phyloP scores from a whole-genome alignment of 495 filamentous ascomycete species.

The Pseudevernia furfuracea region DNA sequence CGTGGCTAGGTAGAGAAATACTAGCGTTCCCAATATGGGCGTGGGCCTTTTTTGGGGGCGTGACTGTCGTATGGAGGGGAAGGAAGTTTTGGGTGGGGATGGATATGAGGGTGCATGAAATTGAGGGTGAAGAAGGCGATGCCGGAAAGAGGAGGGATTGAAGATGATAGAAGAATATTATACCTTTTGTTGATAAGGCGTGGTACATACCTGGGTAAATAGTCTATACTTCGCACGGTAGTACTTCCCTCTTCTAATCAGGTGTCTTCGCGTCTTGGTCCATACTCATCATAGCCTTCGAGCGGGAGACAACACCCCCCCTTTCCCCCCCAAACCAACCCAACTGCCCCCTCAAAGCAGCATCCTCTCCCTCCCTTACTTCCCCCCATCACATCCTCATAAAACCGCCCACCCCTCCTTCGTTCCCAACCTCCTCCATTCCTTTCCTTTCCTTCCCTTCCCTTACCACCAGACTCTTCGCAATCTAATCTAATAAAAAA shows the following conservation, averaged over 20 bases:
- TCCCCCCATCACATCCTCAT: too few species aligned
- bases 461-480: too few species aligned
- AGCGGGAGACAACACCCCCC: too few species aligned
- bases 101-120: conserved; percentile 70
- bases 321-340: not conserved
- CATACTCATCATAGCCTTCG: too few species aligned
- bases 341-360: too few species aligned
- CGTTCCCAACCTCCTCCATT: too few species aligned
- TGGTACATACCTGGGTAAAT: not conserved
- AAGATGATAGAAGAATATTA: not conserved
- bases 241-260: not conserved
- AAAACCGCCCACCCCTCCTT: too few species aligned
- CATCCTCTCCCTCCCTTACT: not conserved
- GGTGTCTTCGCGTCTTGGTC: not conserved
- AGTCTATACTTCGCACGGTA: not conserved
- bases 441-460: too few species aligned
- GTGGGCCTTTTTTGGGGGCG: conserved; percentile 75
- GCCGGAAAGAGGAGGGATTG: conserved; percentile 3
- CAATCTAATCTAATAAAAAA: too few species aligned
- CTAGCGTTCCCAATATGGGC: conserved; percentile 82
- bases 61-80: conserved; percentile 80
- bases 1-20: conserved; percentile 79
- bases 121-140: conserved; percentile 25
- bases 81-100: conserved; percentile 71
- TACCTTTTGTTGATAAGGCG: not conserved